Percentiles rank a stretch among this genome's conserved stretches.
Evolutionary conservation across 768 basidiomycete species (phyloP).

Genomic region (Austroboletus eburneus): DNA sequence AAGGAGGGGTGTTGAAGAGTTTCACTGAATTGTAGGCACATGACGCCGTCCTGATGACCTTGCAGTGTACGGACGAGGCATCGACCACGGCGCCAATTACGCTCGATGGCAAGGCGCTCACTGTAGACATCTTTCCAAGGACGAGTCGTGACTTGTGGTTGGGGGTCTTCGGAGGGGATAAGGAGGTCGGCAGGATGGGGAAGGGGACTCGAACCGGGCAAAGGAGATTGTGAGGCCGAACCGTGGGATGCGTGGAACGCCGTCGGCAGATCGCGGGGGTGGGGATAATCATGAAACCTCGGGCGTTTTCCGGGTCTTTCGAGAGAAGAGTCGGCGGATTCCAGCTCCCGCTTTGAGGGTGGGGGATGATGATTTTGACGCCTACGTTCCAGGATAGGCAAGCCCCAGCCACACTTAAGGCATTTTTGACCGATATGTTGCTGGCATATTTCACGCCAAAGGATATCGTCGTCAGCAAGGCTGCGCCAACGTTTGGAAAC

Average conservation of each 20-base stretch:
- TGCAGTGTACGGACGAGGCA: slow-evolving; percentile 80
- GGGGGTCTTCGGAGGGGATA: slow-evolving; percentile 30
- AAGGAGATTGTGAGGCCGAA: slow-evolving; percentile 12
- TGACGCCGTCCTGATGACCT: slow-evolving; percentile 94
- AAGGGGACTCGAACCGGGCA: not conserved
- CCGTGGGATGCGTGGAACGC: slow-evolving; percentile 9
- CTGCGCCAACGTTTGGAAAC: slow-evolving; percentile 80
- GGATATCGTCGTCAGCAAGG: slow-evolving; percentile 90
- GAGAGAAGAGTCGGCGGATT: slow-evolving; percentile 24
- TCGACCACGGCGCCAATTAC: slow-evolving; percentile 95
- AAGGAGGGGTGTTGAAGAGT: slow-evolving; percentile 77
- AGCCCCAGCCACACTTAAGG: slow-evolving; percentile 94
- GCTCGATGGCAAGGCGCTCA: slow-evolving; percentile 92
- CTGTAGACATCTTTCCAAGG: slow-evolving; percentile 99
- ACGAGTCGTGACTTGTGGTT: slow-evolving; percentile 51
- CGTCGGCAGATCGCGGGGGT: not conserved
- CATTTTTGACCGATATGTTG: slow-evolving; percentile 98
- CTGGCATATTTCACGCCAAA: slow-evolving; percentile 96
- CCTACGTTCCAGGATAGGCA: slow-evolving; percentile 83
- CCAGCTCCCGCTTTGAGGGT: slow-evolving; percentile 38
- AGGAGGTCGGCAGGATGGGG: slow-evolving; percentile 19
- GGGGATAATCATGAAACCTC: slow-evolving; percentile 17
- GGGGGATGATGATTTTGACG: slow-evolving; percentile 39
- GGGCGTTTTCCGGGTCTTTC: slow-evolving; percentile 51
- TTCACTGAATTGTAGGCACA: slow-evolving; percentile 95